These are phyloP conservation scores for Carex myosuroides DNA, from an alignment of 176 grass and related monocot genomes.

Conservation along the genomic window DNA sequence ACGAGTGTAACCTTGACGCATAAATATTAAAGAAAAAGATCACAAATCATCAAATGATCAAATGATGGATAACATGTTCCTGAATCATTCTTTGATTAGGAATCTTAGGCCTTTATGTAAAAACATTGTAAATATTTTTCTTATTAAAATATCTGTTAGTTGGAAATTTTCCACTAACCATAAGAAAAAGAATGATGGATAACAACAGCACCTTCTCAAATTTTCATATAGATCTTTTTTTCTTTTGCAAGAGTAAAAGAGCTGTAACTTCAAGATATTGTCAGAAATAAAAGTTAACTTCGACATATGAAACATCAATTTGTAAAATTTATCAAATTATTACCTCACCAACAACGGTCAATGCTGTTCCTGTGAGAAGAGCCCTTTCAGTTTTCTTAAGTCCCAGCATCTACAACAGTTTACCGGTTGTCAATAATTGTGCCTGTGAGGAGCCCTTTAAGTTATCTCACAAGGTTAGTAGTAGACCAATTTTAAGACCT, in stretches of 20 bases:
- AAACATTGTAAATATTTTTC: too few relatives aligned
- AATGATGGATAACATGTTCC: too few relatives aligned
- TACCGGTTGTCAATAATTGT: slow-evolving; percentile 16
- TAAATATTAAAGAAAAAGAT: background rate
- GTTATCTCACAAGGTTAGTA: background rate
- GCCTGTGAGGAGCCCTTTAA: too few relatives aligned
- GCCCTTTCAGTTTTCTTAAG: slow-evolving; percentile 88
- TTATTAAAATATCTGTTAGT: too few relatives aligned
- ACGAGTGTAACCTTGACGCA: background rate
- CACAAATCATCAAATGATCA: background rate
- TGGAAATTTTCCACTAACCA: too few relatives aligned
- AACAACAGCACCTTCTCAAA: background rate
- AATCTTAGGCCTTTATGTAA: too few relatives aligned
- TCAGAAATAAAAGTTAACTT: background rate
- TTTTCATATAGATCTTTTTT: background rate
- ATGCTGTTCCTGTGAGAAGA: slow-evolving; percentile 87
- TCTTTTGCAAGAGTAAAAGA: background rate
- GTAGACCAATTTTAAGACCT: background rate
- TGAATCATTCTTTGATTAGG: too few relatives aligned
- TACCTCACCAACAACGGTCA: slow-evolving; percentile 99
- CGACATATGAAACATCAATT: background rate
- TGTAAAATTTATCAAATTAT: background rate
- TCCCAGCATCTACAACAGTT: slow-evolving; percentile 80
- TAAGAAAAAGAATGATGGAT: background rate
- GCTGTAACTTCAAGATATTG: background rate